phyloP scores from a whole-genome alignment of 1,284 basidiomycete species.

The Ceratorhiza oryzae-sativae region DNA sequence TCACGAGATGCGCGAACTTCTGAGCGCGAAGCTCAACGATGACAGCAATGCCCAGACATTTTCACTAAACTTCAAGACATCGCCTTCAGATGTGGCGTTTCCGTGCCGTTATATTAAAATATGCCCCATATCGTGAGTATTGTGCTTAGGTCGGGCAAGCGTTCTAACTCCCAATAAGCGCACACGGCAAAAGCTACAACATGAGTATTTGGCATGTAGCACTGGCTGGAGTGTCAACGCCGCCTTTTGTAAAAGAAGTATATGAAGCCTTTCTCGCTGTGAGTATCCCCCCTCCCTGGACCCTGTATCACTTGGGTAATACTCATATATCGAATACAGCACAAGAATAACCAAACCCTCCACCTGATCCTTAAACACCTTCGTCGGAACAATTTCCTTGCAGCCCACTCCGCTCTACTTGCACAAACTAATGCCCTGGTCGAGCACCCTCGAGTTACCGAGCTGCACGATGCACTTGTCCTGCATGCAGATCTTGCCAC shows the following conservation, averaged over 20 bases:
- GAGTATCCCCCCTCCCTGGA: constrained; percentile 46
- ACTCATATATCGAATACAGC: constrained; percentile 52
- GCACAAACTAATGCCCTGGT: constrained; percentile 62
- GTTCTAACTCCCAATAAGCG: constrained; percentile 51
- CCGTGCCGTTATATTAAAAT: constrained; percentile 75
- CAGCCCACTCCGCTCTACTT: constrained; percentile 69
- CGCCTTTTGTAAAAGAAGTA: constrained; percentile 62
- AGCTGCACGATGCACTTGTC: constrained; percentile 70
- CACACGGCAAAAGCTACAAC: constrained; percentile 73
- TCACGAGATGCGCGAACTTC: constrained; percentile 43
- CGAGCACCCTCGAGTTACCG: constrained; percentile 75
- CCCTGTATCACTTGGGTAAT: background rate
- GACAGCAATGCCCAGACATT: constrained; percentile 70
- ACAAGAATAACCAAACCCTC: constrained; percentile 68
- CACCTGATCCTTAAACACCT: constrained; percentile 80
- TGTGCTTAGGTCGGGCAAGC: constrained; percentile 1
- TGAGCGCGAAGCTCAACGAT: constrained; percentile 69
- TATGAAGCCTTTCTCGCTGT: constrained; percentile 67
- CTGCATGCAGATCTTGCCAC: constrained; percentile 68
- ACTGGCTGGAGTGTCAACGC: constrained; percentile 64
- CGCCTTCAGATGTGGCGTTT: constrained; percentile 62
- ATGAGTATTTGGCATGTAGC: constrained; percentile 78
- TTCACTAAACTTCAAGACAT: constrained; percentile 58
- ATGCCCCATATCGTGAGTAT: constrained; percentile 66
- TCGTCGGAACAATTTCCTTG: constrained; percentile 73